Evolutionary conservation across 2,329 filamentous ascomycete species (phyloP).

Genomic region (Aspergillus sclerotialis): DNA sequence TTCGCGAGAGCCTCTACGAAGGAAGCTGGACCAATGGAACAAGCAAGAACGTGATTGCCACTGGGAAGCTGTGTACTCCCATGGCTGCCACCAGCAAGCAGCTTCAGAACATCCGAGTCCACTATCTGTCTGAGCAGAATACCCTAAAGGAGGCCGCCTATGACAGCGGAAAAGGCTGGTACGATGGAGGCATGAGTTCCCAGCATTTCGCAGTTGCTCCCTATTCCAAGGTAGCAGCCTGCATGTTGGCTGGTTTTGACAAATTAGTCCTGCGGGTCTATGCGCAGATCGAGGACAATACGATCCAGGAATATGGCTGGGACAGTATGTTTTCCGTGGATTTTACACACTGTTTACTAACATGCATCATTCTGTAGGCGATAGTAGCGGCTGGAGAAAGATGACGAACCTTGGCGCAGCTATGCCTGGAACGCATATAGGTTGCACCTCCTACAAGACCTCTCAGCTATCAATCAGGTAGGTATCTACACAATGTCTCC

Average conservation of each 20-base stretch:
- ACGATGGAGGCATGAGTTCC: neutral
- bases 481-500: neutral
- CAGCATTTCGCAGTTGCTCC: constrained; percentile 2
- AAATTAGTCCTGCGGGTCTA: constrained; percentile 1
- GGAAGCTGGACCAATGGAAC: constrained; percentile 1
- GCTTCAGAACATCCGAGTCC: constrained; percentile 2
- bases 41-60: constrained; percentile 1
- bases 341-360: neutral
- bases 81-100: constrained; percentile 1
- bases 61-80: constrained; percentile 1
- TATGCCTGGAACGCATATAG: constrained; percentile 8
- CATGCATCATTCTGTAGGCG: neutral
- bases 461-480: neutral
- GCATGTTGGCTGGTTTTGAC: constrained; percentile 1
- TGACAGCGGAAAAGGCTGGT: constrained; percentile 1
- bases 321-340: neutral
- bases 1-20: constrained; percentile 2
- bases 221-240: constrained; percentile 1
- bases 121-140: constrained; percentile 1
- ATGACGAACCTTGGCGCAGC: constrained; percentile 5
- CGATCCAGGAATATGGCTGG: constrained; percentile 4
- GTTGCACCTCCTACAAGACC: constrained; percentile 1
- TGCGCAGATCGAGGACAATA: constrained; percentile 3
- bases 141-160: constrained; percentile 1
- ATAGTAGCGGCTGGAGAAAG: constrained; percentile 4